Percentiles rank a stretch among this genome's conserved stretches.
phyloP scores from a whole-genome alignment of 2,329 filamentous ascomycete species.

The Hymenoscyphus repandus region DNA sequence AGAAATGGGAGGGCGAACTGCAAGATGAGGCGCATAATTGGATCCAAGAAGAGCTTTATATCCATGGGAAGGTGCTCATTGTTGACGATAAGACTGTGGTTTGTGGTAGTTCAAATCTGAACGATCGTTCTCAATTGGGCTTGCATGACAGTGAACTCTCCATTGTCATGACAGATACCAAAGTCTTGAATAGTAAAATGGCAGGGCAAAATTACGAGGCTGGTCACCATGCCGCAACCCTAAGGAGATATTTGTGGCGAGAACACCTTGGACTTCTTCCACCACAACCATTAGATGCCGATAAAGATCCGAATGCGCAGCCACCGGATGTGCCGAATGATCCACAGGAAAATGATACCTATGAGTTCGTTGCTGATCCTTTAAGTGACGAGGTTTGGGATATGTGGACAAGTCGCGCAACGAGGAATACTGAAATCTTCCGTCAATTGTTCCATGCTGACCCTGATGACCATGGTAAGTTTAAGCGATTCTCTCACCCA shows the following conservation, averaged over 20 bases:
- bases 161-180: constrained; percentile 82
- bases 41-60: constrained; percentile 93
- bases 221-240: constrained; percentile 74
- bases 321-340: constrained; percentile 68
- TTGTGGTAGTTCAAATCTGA: constrained; percentile 85
- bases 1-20: constrained; percentile 68
- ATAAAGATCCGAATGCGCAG: constrained; percentile 65
- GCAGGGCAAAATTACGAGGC: constrained; percentile 71
- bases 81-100: constrained; percentile 81
- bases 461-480: constrained; percentile 74
- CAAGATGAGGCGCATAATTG: constrained; percentile 80
- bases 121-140: constrained; percentile 83
- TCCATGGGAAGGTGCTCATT: constrained; percentile 88
- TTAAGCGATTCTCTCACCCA: constrained; percentile 6
- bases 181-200: constrained; percentile 68
- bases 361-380: constrained; percentile 65
- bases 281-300: constrained; percentile 64
- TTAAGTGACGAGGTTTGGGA: constrained; percentile 61
- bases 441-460: constrained; percentile 81
- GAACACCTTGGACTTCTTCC: constrained; percentile 82
- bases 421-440: constrained; percentile 68
- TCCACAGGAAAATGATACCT: constrained; percentile 55
- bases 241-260: constrained; percentile 79
- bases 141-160: constrained; percentile 87
- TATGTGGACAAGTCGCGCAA: constrained; percentile 64